Evolutionary conservation across 306 rosid genomes (phyloP).

Genomic region (Arachis hypogaea): DNA sequence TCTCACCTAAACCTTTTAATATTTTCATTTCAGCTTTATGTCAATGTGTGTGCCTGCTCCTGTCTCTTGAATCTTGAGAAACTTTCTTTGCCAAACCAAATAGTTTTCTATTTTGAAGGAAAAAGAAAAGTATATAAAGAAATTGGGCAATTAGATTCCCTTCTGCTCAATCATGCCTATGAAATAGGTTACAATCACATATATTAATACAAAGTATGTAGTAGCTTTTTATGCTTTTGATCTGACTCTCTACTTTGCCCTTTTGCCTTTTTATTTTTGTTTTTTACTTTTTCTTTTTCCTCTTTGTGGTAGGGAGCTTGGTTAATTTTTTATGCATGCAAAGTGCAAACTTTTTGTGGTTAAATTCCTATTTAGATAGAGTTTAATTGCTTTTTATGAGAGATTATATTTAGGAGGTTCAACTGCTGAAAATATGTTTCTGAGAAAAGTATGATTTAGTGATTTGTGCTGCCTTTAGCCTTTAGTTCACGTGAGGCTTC

Average conservation of each 20-base stretch:
- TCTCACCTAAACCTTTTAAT: constrained; percentile 1
- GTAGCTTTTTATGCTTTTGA: background rate
- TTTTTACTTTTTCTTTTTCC: background rate
- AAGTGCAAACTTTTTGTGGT: constrained; percentile 8
- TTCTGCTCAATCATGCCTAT: background rate
- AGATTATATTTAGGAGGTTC: constrained; percentile 37
- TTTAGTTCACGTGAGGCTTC: constrained; percentile 60
- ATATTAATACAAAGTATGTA: constrained; percentile 3
- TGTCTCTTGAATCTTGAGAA: constrained; percentile 34
- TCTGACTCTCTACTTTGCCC: background rate
- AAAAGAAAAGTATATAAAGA: background rate
- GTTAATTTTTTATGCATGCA: constrained; percentile 31
- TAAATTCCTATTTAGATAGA: constrained; percentile 26
- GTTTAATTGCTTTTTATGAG: constrained; percentile 23
- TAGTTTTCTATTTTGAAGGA: too few species aligned
- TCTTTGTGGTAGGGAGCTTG: constrained; percentile 22
- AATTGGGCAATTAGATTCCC: background rate
- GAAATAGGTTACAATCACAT: background rate
- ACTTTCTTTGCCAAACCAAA: background rate
- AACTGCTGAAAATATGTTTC: constrained; percentile 44
- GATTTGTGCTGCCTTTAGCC: constrained; percentile 57
- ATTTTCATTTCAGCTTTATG: constrained; percentile 10
- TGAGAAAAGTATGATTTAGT: constrained; percentile 49
- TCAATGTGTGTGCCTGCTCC: constrained; percentile 4
- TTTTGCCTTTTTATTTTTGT: constrained; percentile 1